Percentiles rank a stretch among this genome's conserved stretches.
Evolutionary conservation across 2,329 filamentous ascomycete species (phyloP).

Genomic region (Fusarium pseudonygamai): DNA sequence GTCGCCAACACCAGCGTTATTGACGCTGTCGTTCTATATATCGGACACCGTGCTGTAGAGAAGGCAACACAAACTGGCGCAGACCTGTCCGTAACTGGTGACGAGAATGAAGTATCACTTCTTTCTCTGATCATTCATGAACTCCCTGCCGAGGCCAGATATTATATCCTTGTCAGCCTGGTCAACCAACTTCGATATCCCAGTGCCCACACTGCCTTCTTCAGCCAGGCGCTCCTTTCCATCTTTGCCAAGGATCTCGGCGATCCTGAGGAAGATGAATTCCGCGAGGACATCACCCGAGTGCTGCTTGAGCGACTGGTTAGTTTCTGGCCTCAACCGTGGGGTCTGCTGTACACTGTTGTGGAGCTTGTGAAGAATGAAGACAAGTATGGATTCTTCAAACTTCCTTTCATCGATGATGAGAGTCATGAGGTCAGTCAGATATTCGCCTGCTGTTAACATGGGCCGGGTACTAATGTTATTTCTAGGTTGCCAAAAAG

Average conservation of each 20-base stretch:
- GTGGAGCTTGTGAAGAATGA: constrained; percentile 92
- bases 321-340: constrained; percentile 91
- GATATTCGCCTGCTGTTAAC: neutral
- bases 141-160: constrained; percentile 79
- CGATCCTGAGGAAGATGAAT: constrained; percentile 79
- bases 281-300: constrained; percentile 90
- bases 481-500: constrained; percentile 48
- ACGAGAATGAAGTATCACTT: constrained; percentile 69
- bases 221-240: constrained; percentile 84
- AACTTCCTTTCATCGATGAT: constrained; percentile 91
- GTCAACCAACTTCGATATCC: constrained; percentile 92
- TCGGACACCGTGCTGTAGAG: constrained; percentile 77
- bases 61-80: constrained; percentile 67
- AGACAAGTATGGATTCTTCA: constrained; percentile 89
- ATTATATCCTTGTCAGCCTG: constrained; percentile 85
- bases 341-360: constrained; percentile 90
- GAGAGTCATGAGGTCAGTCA: constrained; percentile 79
- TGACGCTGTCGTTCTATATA: constrained; percentile 84
- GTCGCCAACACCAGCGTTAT: constrained; percentile 76
- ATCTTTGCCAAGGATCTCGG: constrained; percentile 81
- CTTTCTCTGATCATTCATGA: constrained; percentile 81
- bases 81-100: constrained; percentile 57
- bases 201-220: constrained; percentile 91
- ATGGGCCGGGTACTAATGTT: constrained; percentile 13
- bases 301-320: constrained; percentile 88